These are phyloP conservation scores for Taxillus chinensis DNA, from an alignment of 164 flowering plant genomes.

Conservation along the genomic window DNA sequence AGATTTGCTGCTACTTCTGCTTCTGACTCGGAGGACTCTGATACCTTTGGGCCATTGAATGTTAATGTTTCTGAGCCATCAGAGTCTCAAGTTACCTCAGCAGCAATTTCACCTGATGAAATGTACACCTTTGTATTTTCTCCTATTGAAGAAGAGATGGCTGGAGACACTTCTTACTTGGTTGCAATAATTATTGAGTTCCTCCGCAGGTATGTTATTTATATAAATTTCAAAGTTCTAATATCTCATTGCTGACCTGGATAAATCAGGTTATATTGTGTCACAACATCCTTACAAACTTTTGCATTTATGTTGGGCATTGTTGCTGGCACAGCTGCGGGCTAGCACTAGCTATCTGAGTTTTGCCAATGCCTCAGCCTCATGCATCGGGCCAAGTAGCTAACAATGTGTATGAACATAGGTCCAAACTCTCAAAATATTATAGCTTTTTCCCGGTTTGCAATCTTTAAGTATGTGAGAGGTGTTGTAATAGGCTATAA, in stretches of 20 bases:
- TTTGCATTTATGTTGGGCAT: too few species aligned
- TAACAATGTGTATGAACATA: too few species aligned
- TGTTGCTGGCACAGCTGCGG: too few species aligned
- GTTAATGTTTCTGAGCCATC: constrained; percentile 32
- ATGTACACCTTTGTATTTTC: constrained; percentile 71
- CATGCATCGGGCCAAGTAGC: too few species aligned
- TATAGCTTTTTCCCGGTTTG: too few species aligned
- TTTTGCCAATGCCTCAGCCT: too few species aligned
- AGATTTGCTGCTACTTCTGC: constrained; percentile 19
- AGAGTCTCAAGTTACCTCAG: constrained; percentile 43
- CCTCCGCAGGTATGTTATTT: constrained; percentile 58
- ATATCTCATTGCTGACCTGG: neutral
- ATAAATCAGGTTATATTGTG: too few species aligned
- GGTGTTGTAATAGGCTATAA: too few species aligned
- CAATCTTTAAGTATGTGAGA: too few species aligned
- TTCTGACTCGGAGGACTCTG: constrained; percentile 55
- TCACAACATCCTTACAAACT: too few species aligned
- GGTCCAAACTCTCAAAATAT: too few species aligned
- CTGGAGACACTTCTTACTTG: constrained; percentile 74
- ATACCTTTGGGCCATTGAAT: constrained; percentile 19
- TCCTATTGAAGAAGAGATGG: constrained; percentile 82
- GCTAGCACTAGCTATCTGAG: too few species aligned
- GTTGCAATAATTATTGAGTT: constrained; percentile 69
- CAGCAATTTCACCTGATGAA: constrained; percentile 85
- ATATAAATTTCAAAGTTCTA: neutral